Percentiles rank a stretch among this genome's conserved stretches.
Conservation (phyloP, 176 grass and related monocot genomes). For the bread wheat (Triticum aestivum) region DNA sequence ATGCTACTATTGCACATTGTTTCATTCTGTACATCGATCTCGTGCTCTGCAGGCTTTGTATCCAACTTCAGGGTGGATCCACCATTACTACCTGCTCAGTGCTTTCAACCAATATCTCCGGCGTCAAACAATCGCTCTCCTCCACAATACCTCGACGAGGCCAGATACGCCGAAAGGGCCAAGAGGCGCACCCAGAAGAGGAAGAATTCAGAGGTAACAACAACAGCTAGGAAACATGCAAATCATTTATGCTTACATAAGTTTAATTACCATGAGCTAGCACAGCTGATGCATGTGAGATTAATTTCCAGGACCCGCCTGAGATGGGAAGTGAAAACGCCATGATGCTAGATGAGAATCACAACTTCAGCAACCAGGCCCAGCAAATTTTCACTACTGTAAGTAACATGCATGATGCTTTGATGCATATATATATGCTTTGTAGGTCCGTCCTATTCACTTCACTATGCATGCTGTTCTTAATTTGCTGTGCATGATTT, state of each 20-base stretch:
- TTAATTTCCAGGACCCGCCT: constrained; percentile 29
- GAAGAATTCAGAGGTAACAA: constrained; percentile 49
- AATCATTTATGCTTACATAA: neutral
- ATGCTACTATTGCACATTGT: neutral
- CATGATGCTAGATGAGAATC: neutral
- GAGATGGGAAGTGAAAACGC: constrained; percentile 17
- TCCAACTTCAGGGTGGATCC: constrained; percentile 9
- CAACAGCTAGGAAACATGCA: neutral
- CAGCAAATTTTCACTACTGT: neutral
- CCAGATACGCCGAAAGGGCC: neutral
- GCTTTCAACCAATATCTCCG: constrained; percentile 33
- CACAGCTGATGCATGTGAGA: neutral
- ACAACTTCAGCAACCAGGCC: constrained; percentile 1
- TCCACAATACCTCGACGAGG: neutral
- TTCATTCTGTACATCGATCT: constrained; percentile 13
- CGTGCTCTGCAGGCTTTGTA: constrained; percentile 20
- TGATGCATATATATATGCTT: neutral
- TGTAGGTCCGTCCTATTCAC: constrained; percentile 14
- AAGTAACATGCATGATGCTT: neutral
- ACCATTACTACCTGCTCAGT: neutral
- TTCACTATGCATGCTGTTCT: neutral
- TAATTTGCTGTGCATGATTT: neutral
- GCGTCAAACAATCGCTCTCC: constrained; percentile 3
- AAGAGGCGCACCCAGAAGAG: neutral
- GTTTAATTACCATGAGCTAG: neutral